These are phyloP conservation scores for Evansstolkia leycettana DNA, from an alignment of 495 filamentous ascomycete species.

Conservation along the genomic window DNA sequence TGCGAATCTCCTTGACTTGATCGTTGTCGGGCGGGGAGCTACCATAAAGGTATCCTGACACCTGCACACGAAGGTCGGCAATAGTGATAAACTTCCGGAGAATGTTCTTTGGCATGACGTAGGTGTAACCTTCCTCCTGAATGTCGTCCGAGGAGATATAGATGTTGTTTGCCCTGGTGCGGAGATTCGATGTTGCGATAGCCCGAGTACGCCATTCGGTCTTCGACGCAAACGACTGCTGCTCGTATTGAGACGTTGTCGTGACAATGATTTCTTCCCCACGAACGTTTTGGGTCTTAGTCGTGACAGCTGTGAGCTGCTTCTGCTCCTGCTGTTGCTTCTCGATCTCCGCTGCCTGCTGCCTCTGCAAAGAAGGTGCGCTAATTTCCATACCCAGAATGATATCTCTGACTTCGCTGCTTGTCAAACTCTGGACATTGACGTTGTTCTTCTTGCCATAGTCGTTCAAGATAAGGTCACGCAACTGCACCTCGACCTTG, in stretches of 20 bases:
- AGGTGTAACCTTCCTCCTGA: slow-evolving; percentile 72
- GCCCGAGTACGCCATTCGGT: slow-evolving; percentile 97
- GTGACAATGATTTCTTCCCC: slow-evolving; percentile 98
- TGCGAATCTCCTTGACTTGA: slow-evolving; percentile 90
- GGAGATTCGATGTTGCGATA: slow-evolving; percentile 91
- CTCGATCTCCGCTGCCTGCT: slow-evolving; percentile 98
- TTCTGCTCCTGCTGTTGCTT: slow-evolving; percentile 96
- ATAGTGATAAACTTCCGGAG: slow-evolving; percentile 98
- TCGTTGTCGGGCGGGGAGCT: slow-evolving; percentile 87
- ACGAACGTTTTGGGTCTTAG: slow-evolving; percentile 94
- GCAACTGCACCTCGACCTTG: slow-evolving; percentile 91
- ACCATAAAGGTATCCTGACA: slow-evolving; percentile 92
- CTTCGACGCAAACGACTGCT: slow-evolving; percentile 95
- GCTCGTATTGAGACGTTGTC: slow-evolving; percentile 93
- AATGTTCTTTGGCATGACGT: slow-evolving; percentile 98
- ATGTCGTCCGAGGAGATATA: slow-evolving; percentile 94
- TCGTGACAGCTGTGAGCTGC: slow-evolving; percentile 94
- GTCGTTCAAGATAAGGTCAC: slow-evolving; percentile 94
- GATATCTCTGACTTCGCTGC: slow-evolving; percentile 94
- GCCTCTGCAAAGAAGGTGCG: slow-evolving; percentile 93
- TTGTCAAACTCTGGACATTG: slow-evolving; percentile 92
- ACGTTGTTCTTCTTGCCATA: slow-evolving; percentile 99
- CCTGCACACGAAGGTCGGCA: slow-evolving; percentile 91
- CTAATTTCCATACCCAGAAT: slow-evolving; percentile 99
- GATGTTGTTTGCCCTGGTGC: slow-evolving; percentile 93